Evolutionary conservation across 352 stramenopile genomes (phyloP).

Genomic region (Phytophthora citricola): DNA sequence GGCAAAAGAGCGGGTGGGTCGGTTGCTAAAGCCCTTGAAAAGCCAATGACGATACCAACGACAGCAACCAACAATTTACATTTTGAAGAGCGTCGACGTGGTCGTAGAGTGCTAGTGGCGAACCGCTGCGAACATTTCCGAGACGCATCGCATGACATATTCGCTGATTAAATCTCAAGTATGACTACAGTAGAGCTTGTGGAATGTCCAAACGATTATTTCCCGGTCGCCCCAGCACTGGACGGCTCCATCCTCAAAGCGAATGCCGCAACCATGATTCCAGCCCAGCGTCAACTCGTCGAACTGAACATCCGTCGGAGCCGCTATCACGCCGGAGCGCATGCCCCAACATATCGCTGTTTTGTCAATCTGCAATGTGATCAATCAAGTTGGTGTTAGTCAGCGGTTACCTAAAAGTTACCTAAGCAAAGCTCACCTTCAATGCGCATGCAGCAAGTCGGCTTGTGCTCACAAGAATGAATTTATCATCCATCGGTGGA

Average conservation of each 20-base stretch:
- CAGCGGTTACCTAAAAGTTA: background rate
- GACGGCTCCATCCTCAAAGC: slow-evolving; percentile 64
- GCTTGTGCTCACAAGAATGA: slow-evolving; percentile 73
- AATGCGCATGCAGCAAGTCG: slow-evolving; percentile 67
- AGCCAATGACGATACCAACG: slow-evolving; percentile 45
- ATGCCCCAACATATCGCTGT: slow-evolving; percentile 75
- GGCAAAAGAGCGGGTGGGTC: slow-evolving; percentile 50
- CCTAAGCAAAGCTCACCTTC: slow-evolving; percentile 36
- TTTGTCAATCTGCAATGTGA: slow-evolving; percentile 50
- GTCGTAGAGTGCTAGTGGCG: slow-evolving; percentile 46
- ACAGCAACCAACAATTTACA: slow-evolving; percentile 11
- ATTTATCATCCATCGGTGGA: slow-evolving; percentile 54
- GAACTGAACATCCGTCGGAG: slow-evolving; percentile 57
- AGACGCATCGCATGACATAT: slow-evolving; percentile 31
- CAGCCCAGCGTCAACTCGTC: slow-evolving; percentile 75
- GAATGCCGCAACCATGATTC: slow-evolving; percentile 80
- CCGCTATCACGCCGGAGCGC: slow-evolving; percentile 64
- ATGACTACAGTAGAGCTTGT: slow-evolving; percentile 24
- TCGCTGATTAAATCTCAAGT: slow-evolving; percentile 6
- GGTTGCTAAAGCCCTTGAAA: slow-evolving; percentile 58
- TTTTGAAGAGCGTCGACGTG: slow-evolving; percentile 14
- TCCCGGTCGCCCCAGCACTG: slow-evolving; percentile 70
- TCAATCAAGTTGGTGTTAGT: slow-evolving; percentile 22
- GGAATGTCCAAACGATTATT: slow-evolving; percentile 60
- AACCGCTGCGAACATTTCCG: slow-evolving; percentile 50